These are phyloP conservation scores for Endocalyx cinctus DNA, from an alignment of 2,329 filamentous ascomycete genomes.

Conservation along the genomic window DNA sequence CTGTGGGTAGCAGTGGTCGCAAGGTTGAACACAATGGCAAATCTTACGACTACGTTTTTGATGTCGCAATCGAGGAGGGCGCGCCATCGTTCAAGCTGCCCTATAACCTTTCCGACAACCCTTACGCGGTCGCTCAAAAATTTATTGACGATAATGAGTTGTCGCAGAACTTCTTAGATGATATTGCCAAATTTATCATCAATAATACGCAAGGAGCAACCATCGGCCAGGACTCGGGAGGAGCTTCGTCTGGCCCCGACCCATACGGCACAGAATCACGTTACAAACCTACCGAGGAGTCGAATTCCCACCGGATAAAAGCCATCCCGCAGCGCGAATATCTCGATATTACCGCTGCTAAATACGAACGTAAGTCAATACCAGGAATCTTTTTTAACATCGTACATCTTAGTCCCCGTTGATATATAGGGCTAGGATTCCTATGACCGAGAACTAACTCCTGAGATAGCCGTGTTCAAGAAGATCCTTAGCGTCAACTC, in stretches of 20 bases:
- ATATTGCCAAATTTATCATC: slow-evolving; percentile 88
- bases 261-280: slow-evolving; percentile 74
- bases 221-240: slow-evolving; percentile 57
- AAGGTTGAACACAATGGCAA: slow-evolving; percentile 76
- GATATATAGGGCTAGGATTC: too few relatives aligned
- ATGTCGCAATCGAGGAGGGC: slow-evolving; percentile 92
- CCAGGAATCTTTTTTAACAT: neutral
- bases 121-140: slow-evolving; percentile 84
- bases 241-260: slow-evolving; percentile 55
- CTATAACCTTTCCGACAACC: slow-evolving; percentile 87
- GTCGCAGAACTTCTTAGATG: slow-evolving; percentile 81
- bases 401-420: neutral
- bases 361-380: slow-evolving; percentile 48
- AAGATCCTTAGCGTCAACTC: slow-evolving; percentile 75
- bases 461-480: slow-evolving; percentile 57
- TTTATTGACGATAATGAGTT: slow-evolving; percentile 89
- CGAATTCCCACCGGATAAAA: slow-evolving; percentile 44
- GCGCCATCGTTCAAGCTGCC: slow-evolving; percentile 91
- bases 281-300: slow-evolving; percentile 68
- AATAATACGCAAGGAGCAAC: slow-evolving; percentile 84
- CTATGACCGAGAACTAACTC: too few relatives aligned
- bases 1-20: slow-evolving; percentile 74
- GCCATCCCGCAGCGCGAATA: slow-evolving; percentile 76
- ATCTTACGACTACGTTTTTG: slow-evolving; percentile 94
- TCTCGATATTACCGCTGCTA: slow-evolving; percentile 70